phyloP scores from a whole-genome alignment of 129 eudicot species.

The Heracleum sosnowskyi region DNA sequence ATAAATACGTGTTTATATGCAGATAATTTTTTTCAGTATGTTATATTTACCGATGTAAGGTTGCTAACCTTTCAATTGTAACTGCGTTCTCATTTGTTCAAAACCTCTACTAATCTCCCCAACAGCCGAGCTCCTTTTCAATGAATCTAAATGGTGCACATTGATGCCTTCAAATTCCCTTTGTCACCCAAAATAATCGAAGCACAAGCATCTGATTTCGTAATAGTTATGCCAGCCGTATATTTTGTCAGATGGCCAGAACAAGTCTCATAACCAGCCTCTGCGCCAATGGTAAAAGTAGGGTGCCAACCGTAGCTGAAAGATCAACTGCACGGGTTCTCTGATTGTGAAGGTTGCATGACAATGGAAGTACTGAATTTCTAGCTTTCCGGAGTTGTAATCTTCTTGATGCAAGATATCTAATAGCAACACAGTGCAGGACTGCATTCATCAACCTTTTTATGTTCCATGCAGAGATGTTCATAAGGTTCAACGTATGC shows the following conservation, averaged over 20 bases:
- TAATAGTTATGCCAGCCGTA: conserved; percentile 68
- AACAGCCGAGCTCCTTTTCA: conserved; percentile 64
- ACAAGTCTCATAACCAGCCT: conserved; percentile 76
- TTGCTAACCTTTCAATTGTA: conserved; percentile 68
- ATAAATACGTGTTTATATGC: no score
- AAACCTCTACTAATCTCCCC: conserved; percentile 75
- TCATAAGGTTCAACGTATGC: no score
- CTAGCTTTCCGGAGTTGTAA: no score
- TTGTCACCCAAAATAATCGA: conserved; percentile 73
- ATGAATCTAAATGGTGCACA: conserved; percentile 60
- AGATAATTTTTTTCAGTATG: no score
- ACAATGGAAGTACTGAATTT: conserved; percentile 71
- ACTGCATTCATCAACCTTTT: no score
- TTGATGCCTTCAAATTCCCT: conserved; percentile 72
- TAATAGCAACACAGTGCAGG: no score
- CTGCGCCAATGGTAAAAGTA: conserved; percentile 72
- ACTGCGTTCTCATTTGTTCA: conserved; percentile 83
- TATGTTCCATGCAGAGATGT: no score
- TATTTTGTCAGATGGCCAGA: conserved; percentile 67
- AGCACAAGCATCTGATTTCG: conserved; percentile 75
- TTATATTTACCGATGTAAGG: conserved; percentile 64
- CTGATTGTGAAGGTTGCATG: conserved; percentile 67
- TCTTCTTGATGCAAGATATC: no score
- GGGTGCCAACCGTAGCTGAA: conserved; percentile 70
- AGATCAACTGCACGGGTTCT: conserved; percentile 55